These are phyloP conservation scores for Beauveria bassiana DNA, from an alignment of 2,329 filamentous ascomycete species.

Conservation along the genomic window DNA sequence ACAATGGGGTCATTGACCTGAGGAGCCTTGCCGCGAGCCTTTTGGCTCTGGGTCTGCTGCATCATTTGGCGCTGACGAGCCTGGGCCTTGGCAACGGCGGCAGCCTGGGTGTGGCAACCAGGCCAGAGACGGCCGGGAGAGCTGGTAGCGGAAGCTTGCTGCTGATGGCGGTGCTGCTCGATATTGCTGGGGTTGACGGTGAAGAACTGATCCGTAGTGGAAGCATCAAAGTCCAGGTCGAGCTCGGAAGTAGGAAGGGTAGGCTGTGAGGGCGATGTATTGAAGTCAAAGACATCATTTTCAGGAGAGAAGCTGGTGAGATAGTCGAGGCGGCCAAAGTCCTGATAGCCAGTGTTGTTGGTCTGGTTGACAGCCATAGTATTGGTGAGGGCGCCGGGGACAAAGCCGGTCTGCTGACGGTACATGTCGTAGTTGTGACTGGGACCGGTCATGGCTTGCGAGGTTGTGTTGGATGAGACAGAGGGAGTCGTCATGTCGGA, in stretches of 20 bases:
- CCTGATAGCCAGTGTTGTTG: conserved; percentile 47
- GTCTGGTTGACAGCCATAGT: conserved; percentile 69
- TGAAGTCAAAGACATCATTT: conserved; percentile 66
- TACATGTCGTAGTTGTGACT: conserved; percentile 95
- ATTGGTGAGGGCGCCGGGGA: conserved; percentile 72
- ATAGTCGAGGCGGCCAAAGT: conserved; percentile 42
- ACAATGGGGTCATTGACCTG: conserved; percentile 60
- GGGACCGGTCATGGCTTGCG: conserved; percentile 64
- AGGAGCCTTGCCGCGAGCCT: conserved; percentile 41
- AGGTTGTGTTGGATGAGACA: conserved; percentile 41
- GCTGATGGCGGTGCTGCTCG: conserved; percentile 31
- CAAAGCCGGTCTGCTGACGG: conserved; percentile 90
- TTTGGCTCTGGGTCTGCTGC: conserved; percentile 31
- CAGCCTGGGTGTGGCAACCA: conserved; percentile 87
- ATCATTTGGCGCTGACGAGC: conserved; percentile 60
- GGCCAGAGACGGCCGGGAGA: conserved; percentile 71
- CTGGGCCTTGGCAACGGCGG: conserved; percentile 60
- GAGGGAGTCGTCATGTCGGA: conserved; percentile 48
- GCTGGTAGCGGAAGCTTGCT: conserved; percentile 37
- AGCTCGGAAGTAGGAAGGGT: conserved; percentile 54
- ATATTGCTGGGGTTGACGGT: conserved; percentile 68
- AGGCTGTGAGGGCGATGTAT: conserved; percentile 54
- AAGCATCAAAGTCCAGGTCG: conserved; percentile 51
- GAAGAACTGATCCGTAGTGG: conserved; percentile 54
- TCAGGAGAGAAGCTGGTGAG: conserved; percentile 50